These are phyloP conservation scores for Aspergillus floridensis DNA, from an alignment of 2,329 filamentous ascomycete species.

Conservation along the genomic window DNA sequence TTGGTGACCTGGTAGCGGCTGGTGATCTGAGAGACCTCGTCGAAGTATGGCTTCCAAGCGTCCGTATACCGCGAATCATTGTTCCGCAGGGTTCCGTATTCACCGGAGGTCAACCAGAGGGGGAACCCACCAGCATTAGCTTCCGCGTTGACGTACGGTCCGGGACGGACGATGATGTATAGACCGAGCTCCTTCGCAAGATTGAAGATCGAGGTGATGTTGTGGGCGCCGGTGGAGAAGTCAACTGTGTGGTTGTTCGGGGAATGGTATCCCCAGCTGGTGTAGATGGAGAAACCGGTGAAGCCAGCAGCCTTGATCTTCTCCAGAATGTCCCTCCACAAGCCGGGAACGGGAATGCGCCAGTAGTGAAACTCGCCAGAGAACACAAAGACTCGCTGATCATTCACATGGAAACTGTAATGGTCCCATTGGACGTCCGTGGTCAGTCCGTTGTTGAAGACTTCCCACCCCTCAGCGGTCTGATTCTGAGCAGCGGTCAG, in stretches of 20 bases:
- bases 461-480: slow-evolving; percentile 40
- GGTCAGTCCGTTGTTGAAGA: slow-evolving; percentile 50
- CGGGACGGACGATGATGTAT: slow-evolving; percentile 57
- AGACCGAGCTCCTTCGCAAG: slow-evolving; percentile 55
- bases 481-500: slow-evolving; percentile 16
- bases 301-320: slow-evolving; percentile 54
- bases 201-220: slow-evolving; percentile 53
- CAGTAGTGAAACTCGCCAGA: slow-evolving; percentile 56
- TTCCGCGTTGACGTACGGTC: slow-evolving; percentile 64
- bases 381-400: slow-evolving; percentile 52
- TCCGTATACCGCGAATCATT: slow-evolving; percentile 31
- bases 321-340: slow-evolving; percentile 53
- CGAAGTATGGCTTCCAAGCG: slow-evolving; percentile 33
- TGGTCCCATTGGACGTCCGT: slow-evolving; percentile 52
- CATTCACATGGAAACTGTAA: slow-evolving; percentile 53
- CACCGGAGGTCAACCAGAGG: slow-evolving; percentile 60
- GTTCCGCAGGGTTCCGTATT: slow-evolving; percentile 35
- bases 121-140: slow-evolving; percentile 62
- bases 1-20: slow-evolving; percentile 31
- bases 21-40: slow-evolving; percentile 29
- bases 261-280: slow-evolving; percentile 51
- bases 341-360: slow-evolving; percentile 50
- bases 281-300: slow-evolving; percentile 49
- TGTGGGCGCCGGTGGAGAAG: slow-evolving; percentile 53
- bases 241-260: slow-evolving; percentile 47